Conservation (phyloP, 1,139 yeast species). For the Geotrichum phurueaensis region DNA sequence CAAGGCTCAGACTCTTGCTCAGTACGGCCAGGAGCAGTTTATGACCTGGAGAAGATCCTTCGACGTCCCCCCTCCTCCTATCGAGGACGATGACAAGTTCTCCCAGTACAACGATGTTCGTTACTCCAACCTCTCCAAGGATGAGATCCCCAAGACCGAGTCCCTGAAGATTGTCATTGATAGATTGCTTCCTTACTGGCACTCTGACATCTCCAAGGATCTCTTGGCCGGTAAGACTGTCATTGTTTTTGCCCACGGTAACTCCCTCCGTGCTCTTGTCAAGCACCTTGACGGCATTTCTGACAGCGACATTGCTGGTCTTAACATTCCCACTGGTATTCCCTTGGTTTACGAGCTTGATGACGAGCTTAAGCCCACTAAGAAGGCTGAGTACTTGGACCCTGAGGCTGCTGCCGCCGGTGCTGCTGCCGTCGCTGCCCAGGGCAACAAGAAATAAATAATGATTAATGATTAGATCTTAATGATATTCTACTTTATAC, state of each 20-base stretch:
- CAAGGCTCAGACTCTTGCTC: constrained; percentile 86
- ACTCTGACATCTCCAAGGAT: constrained; percentile 83
- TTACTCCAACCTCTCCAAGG: constrained; percentile 76
- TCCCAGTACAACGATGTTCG: constrained; percentile 84
- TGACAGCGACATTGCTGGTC: constrained; percentile 85
- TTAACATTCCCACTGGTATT: constrained; percentile 98
- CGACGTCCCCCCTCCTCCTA: constrained; percentile 93
- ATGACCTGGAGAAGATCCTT: constrained; percentile 97
- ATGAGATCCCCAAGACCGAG: constrained; percentile 87
- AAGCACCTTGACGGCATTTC: constrained; percentile 94
- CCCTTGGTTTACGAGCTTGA: constrained; percentile 97
- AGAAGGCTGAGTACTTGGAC: constrained; percentile 94
- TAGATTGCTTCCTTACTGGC: constrained; percentile 97
- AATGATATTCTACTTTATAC: background rate
- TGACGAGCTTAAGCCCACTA: constrained; percentile 76
- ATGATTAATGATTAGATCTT: background rate
- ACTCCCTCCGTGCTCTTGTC: constrained; percentile 94
- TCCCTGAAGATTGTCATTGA: constrained; percentile 92
- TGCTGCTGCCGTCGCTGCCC: constrained; percentile 98
- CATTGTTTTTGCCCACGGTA: constrained; percentile 94
- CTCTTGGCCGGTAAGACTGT: constrained; percentile 85
- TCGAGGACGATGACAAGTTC: constrained; percentile 70
- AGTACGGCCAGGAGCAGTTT: constrained; percentile 89
- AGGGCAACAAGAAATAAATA: constrained; percentile 61
- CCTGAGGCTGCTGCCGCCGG: constrained; percentile 99